Evolutionary conservation across 148 eudicot genomes (phyloP), one percentile per base, ranked within the genome.

Genomic region (Pharnaceum exiguum): DNA sequence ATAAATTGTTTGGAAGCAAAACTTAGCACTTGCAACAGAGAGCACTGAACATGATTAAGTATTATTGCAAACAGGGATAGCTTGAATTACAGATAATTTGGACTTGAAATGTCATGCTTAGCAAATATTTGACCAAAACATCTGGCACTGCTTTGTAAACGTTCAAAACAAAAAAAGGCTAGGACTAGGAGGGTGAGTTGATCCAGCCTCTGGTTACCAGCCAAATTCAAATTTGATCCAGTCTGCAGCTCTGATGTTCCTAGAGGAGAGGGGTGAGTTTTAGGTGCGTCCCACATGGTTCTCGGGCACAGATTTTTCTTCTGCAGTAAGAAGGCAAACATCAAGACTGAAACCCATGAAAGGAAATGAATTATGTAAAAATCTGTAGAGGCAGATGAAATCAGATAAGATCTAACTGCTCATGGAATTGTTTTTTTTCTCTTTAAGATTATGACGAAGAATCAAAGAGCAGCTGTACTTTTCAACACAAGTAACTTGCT

Each of bases 241-340:
- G 30, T 13, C 70, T 52, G 62, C 42, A 52, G 50, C 9, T 62
- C 46, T 44, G 75, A 54, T 57, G 64, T 44, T 35, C 50, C 38
- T 18, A 66, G 55, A 47, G 71, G 27, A 64, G 54, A 65, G 59
- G 31, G 36, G 27, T 49, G 54, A 55, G 44, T 66, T 59, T 61
- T 49, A 48, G 65, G 22, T 61, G 33, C 80, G 40, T 50, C 66
- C 57, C 76, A 66, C 55, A 56, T 42, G 33, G 57, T 23, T 60
- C 38, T 51, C 36, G 73, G 59, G 55, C 59, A 53, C 28, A 69
- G 36, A 25, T 69, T 79, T 57, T 68, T 79, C 64, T 50, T 69
- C 83, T 79, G 83, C 62, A 65, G 35, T 50, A 33, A 37, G 27
- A 31, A 24, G 29, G 27, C 5, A 55, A 38, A 19, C 15, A 13